Percentiles rank a stretch among this genome's conserved stretches.
Evolutionary conservation across 2,329 filamentous ascomycete genomes (phyloP).

Genomic region (Claviceps digitariae): DNA sequence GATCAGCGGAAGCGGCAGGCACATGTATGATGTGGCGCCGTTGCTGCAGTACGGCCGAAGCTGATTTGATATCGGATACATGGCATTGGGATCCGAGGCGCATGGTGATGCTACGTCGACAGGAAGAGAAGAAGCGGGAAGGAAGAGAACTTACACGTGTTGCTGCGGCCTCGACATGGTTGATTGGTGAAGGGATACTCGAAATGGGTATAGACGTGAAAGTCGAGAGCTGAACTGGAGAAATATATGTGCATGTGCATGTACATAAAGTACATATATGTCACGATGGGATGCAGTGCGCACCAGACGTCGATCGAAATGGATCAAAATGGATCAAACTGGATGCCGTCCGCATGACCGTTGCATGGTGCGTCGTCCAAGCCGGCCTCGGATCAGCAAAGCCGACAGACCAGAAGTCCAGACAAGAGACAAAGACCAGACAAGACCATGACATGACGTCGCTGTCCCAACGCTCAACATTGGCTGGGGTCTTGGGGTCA

Average conservation of each 20-base stretch:
- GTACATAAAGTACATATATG: no score
- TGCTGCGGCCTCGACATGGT: slow-evolving; percentile 18
- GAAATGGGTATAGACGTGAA: background rate
- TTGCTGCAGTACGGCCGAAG: slow-evolving; percentile 4
- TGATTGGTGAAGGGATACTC: background rate
- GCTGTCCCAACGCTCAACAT: background rate
- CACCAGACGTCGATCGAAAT: background rate
- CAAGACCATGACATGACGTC: background rate
- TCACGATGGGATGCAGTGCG: no score
- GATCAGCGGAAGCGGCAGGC: slow-evolving; percentile 1
- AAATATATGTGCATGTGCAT: no score
- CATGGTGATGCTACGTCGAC: background rate
- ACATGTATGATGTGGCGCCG: slow-evolving; percentile 8
- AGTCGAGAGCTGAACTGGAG: no score
- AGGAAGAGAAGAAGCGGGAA: slow-evolving; percentile 3
- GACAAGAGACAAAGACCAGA: no score
- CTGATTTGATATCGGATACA: slow-evolving; percentile 14
- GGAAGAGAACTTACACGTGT: slow-evolving; percentile 20
- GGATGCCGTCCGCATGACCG: slow-evolving; percentile 2
- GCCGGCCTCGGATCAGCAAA: background rate
- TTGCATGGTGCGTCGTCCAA: background rate
- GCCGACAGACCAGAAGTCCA: background rate
- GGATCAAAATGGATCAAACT: background rate
- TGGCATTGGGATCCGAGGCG: slow-evolving; percentile 1
- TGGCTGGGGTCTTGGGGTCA: background rate